Base-by-base conservation (phyloP, 179 eudicot species). In the Drosera spatulata region DNA sequence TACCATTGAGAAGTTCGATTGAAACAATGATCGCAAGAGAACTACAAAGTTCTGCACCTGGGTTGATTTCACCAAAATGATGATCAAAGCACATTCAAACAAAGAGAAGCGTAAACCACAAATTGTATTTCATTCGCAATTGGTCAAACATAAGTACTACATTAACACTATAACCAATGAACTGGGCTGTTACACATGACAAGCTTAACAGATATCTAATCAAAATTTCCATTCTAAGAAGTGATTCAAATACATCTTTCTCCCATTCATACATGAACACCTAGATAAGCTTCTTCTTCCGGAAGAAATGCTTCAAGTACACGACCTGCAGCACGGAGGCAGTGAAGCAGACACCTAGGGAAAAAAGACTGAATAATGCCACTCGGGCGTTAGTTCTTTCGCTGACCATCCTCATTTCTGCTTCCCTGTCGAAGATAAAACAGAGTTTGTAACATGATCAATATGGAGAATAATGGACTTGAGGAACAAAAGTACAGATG, bases 251-350 rank as follows among this genome's bases (percentile, higher is more conserved):
- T 10, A 10, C 53, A 50, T 10, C n/a, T 50, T 50, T 14, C 53
- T 3, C 2, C 13, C 53, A 46, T 46, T 46, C 11, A 6, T 42
- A 49, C 15, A 42, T 39, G 48, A 61, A 39, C 43, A 50, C 54
- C 77, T 80, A 91, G 39, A 91, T 91, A 4, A 91, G 81, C 73
- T 83, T 87, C 68, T 85, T 91, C 86, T 83, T 87, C 42, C 45
- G 75, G 60, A 91, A 91, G 58, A 66, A 91, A 15, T 81, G 73
- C 85, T 82, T 87, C 74, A 91, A 75, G 69, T 82, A 77, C 77
- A 73, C 70, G 41, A 85, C 39, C 58, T 87, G 97, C 59, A 82
- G 6, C 53, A 72, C 54, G 0, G 91, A 78, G 60, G 76, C 96
- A 1, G 62, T 72, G 48, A 91, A 77, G 81, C 97, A 91, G 66